Evolutionary conservation across 345 rosid species (phyloP).

Genomic region (Alliaria petiolata): DNA sequence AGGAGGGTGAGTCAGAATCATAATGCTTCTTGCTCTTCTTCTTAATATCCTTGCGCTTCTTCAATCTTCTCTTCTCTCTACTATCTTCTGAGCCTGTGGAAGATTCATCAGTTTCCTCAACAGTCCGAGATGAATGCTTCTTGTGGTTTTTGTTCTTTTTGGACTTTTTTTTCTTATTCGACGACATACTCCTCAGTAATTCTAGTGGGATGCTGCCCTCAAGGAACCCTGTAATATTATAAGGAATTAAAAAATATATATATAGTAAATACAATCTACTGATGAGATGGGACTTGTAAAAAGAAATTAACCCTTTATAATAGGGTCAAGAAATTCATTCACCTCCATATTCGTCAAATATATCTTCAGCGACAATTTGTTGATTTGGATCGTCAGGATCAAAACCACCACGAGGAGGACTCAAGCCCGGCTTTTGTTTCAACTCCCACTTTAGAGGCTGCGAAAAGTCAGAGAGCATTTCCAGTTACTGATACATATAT

Average conservation of each 20-base stretch:
- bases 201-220: conserved; percentile 58
- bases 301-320: neutral
- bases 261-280: conserved; percentile 7
- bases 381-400: conserved; percentile 88
- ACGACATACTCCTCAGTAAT: conserved; percentile 46
- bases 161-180: conserved; percentile 47
- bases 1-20: conserved; percentile 38
- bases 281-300: neutral
- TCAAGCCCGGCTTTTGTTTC: conserved; percentile 93
- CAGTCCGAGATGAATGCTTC: conserved; percentile 43
- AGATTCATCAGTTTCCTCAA: conserved; percentile 36
- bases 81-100: conserved; percentile 36
- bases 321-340: neutral
- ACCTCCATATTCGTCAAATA: conserved; percentile 98
- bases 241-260: neutral
- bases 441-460: conserved; percentile 97
- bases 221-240: conserved; percentile 65
- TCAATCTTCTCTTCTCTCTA: conserved; percentile 30
- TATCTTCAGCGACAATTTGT: conserved; percentile 96
- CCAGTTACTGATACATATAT: neutral
- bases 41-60: conserved; percentile 43
- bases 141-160: conserved; percentile 43
- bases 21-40: conserved; percentile 38
- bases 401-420: conserved; percentile 99
- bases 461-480: neutral